phyloP scores from a whole-genome alignment of 441 rosid genomes.

The Macaranga tanarius region DNA sequence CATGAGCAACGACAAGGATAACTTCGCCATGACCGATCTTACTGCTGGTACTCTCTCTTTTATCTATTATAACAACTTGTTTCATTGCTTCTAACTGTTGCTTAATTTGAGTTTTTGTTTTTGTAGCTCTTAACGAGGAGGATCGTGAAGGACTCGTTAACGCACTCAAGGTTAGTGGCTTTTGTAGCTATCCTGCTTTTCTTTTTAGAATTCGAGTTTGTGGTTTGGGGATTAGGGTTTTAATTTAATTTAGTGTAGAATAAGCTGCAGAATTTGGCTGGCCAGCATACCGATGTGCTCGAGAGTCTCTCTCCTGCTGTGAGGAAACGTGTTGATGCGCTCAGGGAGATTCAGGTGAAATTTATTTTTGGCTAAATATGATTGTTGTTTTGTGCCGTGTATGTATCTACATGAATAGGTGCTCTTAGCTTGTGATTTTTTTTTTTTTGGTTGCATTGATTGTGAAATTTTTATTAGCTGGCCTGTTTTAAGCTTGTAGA shows the following conservation, averaged over 20 bases:
- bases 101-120: constrained; percentile 1
- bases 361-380: background rate
- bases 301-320: constrained; percentile 52
- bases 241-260: constrained; percentile 42
- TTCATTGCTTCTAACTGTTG: background rate
- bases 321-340: constrained; percentile 79
- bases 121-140: constrained; percentile 59
- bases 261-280: constrained; percentile 75
- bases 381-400: background rate
- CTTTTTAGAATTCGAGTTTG: background rate
- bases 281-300: constrained; percentile 60
- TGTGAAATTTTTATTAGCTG: background rate
- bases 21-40: constrained; percentile 68
- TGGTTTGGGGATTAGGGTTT: background rate
- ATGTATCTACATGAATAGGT: background rate
- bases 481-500: background rate
- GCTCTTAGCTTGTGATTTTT: background rate
- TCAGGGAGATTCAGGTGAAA: constrained; percentile 80
- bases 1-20: constrained; percentile 66
- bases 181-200: background rate
- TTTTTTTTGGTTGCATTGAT: background rate
- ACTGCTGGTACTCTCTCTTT: constrained; percentile 38
- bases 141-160: constrained; percentile 70
- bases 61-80: background rate
- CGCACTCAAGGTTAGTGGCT: constrained; percentile 54